Evolutionary conservation across 495 filamentous ascomycete genomes (phyloP).

Genomic region (Hypoxylon crocopeplum): DNA sequence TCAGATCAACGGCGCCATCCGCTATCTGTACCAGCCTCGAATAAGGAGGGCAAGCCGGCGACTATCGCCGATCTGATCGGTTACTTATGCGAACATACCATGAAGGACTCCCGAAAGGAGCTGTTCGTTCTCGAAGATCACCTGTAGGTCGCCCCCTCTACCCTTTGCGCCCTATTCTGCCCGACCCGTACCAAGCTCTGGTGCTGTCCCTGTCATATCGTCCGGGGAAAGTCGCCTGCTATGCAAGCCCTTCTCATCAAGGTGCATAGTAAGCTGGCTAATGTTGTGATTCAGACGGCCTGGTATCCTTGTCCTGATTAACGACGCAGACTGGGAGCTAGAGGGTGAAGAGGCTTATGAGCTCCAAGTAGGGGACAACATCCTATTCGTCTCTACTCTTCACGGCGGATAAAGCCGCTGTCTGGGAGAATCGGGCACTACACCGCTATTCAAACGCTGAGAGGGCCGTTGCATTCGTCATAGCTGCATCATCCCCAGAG

Average conservation of each 20-base stretch:
- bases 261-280: slow-evolving; percentile 33
- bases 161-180: slow-evolving; percentile 12
- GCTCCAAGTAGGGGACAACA: slow-evolving; percentile 79
- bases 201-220: slow-evolving; percentile 15
- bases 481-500: slow-evolving; percentile 20
- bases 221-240: slow-evolving; percentile 15
- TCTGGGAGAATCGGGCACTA: slow-evolving; percentile 7
- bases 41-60: slow-evolving; percentile 61
- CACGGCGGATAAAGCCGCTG: slow-evolving; percentile 75
- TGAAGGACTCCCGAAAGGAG: slow-evolving; percentile 86
- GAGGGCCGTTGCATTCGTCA: slow-evolving; percentile 20
- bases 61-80: slow-evolving; percentile 80
- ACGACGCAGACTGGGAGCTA: slow-evolving; percentile 97
- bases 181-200: slow-evolving; percentile 27
- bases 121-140: slow-evolving; percentile 87
- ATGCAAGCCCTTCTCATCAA: slow-evolving; percentile 18
- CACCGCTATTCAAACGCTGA: slow-evolving; percentile 31
- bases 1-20: slow-evolving; percentile 76
- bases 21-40: slow-evolving; percentile 69
- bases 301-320: slow-evolving; percentile 96
- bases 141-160: slow-evolving; percentile 68
- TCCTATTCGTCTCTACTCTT: slow-evolving; percentile 97
- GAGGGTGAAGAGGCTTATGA: slow-evolving; percentile 93
- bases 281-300: slow-evolving; percentile 69
- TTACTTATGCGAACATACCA: slow-evolving; percentile 80